Conservation (phyloP, 2,329 filamentous ascomycete genomes). For the Amylocarpus encephaloides region DNA sequence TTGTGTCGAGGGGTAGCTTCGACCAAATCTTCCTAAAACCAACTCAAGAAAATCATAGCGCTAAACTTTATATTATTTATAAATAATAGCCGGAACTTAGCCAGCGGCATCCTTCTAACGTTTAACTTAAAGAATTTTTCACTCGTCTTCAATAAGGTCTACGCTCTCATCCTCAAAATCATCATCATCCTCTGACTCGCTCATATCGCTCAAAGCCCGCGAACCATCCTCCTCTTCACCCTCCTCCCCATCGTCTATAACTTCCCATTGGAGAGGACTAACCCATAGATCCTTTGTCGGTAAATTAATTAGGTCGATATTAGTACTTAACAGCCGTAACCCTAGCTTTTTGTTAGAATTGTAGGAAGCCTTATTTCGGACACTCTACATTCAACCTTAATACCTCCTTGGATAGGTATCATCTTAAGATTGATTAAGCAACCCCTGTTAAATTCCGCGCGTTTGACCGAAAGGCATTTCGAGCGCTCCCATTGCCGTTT, state of each 20-base stretch:
- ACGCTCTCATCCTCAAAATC: background rate
- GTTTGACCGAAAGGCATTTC: constrained; percentile 6
- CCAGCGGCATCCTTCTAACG: too few species aligned
- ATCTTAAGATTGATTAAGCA: constrained; percentile 18
- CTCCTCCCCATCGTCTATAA: background rate
- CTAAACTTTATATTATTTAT: too few species aligned
- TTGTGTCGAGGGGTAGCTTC: too few species aligned
- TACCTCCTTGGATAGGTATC: constrained; percentile 13
- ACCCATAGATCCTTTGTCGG: constrained; percentile 12
- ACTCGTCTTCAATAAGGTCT: background rate
- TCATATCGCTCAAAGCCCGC: background rate
- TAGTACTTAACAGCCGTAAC: too few species aligned
- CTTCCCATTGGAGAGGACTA: background rate
- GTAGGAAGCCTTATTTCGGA: background rate
- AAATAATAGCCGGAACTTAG: too few species aligned
- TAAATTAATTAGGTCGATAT: constrained; percentile 1
- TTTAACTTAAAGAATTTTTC: too few species aligned
- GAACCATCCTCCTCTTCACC: background rate
- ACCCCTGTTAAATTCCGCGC: constrained; percentile 12
- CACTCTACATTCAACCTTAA: constrained; percentile 2
- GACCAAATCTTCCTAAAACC: background rate
- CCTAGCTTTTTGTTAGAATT: too few species aligned
- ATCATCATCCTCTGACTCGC: background rate
- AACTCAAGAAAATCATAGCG: too few species aligned
- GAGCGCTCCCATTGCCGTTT: constrained; percentile 14